Evolutionary conservation across 352 stramenopile species (phyloP), one percentile per base, ranked within the genome.

Genomic region (Phytophthora tentaculata): DNA sequence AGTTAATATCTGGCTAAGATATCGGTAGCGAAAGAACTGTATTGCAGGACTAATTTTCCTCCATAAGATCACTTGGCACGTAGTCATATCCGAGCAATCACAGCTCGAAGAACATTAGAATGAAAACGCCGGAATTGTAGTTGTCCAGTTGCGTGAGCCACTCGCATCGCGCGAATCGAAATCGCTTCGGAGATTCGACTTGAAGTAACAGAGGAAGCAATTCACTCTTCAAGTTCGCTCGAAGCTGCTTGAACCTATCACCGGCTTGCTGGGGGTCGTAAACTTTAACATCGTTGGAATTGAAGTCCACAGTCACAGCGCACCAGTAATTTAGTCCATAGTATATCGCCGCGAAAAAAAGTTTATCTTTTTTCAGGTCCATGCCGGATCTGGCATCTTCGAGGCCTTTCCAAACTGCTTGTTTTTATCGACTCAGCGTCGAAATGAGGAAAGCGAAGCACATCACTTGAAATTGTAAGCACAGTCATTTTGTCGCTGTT

Each of bases 11-110:
- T 62, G 52, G 23, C 44, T 62, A 24, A 62, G 43, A 13, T 39
- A 57, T 39, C 44, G 56, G 16, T 62, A 62, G 22, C 61, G 52
- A 51, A 48, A 68, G 23, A 68, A 57, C 44, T 68, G 43, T 44
- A 68, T 68, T 13, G 44, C 52, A 41, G 22, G 43, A 23, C 61
- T 61, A 37, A 61, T 44, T 44, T 50, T 12, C 52, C 43, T 43
- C 56, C 50, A 5, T n/a, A 32, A 67, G 32, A n/a, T 20, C 16
- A n/a, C 8, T 61, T 14, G 41, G 39, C 12, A 29, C 28, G 10
- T 50, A 1, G 32, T 17, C 6, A 14, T 39, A 39, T 49, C 53
- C 39, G 19, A 24, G 9, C 28, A 61, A 10, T 9, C 23, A 48
- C 2, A 35, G 8, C 43, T 67, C 23, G 7, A 67, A 48, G 43